Evolutionary conservation across 208 protist genomes (phyloP).

Genomic region (Trypanosoma scelopori): DNA sequence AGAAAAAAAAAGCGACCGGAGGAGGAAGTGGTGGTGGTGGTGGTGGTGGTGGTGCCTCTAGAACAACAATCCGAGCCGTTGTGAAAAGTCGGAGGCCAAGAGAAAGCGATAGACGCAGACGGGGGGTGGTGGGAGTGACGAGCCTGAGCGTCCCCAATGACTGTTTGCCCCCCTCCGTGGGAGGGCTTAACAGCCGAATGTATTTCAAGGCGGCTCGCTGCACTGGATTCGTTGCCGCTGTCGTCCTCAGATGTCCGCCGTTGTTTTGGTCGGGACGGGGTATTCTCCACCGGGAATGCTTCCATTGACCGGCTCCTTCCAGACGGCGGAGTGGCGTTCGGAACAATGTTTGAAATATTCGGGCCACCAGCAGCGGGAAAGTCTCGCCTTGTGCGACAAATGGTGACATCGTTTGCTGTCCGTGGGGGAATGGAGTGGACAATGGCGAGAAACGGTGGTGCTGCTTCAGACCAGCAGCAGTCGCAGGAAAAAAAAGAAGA

Average conservation of each 20-base stretch:
- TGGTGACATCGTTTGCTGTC: constrained; percentile 16
- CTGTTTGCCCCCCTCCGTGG: constrained; percentile 13
- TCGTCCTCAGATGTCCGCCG: not conserved
- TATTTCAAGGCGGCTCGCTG: constrained; percentile 10
- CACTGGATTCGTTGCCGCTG: not conserved
- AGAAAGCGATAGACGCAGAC: too few species aligned
- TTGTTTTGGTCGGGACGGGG: constrained; percentile 8
- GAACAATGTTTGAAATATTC: constrained; percentile 26
- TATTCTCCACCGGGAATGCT: constrained; percentile 21
- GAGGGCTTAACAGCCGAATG: constrained; percentile 15
- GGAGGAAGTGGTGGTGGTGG: too few species aligned
- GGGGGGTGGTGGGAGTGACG: too few species aligned
- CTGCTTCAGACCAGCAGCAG: not conserved
- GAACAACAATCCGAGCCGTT: too few species aligned
- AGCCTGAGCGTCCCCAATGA: not conserved
- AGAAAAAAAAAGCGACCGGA: too few species aligned
- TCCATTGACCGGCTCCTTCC: constrained; percentile 24
- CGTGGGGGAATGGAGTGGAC: constrained; percentile 19
- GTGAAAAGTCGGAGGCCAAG: too few species aligned
- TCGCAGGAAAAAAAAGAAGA: not conserved
- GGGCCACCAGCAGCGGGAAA: constrained; percentile 27
- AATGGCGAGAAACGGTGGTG: not conserved
- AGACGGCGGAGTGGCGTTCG: constrained; percentile 25
- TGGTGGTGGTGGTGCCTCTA: too few species aligned
- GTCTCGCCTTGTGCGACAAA: constrained; percentile 15